These are phyloP conservation scores for Ustilago hordei DNA, from an alignment of 1,284 basidiomycete genomes.

Conservation along the genomic window DNA sequence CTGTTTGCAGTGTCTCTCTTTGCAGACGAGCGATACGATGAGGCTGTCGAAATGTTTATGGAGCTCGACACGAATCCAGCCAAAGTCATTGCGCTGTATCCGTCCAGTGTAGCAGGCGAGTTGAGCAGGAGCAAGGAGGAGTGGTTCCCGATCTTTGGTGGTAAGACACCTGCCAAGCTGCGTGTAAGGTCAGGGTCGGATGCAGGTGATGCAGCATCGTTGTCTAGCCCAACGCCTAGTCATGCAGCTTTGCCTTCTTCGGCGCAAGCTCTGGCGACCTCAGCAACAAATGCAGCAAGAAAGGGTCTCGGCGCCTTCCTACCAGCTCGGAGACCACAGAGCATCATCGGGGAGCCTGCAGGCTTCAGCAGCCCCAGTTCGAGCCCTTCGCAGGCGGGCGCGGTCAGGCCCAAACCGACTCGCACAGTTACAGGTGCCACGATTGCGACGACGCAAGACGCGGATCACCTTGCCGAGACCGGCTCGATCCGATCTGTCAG, in stretches of 20 bases:
- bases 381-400: constrained; percentile 30
- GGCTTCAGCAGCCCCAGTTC: constrained; percentile 32
- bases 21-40: constrained; percentile 77
- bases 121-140: constrained; percentile 77
- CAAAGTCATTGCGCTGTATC: constrained; percentile 90
- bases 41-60: constrained; percentile 87
- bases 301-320: constrained; percentile 62
- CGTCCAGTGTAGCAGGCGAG: constrained; percentile 82
- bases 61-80: constrained; percentile 91
- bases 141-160: constrained; percentile 91
- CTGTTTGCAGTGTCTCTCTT: constrained; percentile 79
- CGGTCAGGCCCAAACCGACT: constrained; percentile 31
- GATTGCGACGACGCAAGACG: constrained; percentile 13
- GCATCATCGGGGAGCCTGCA: constrained; percentile 40
- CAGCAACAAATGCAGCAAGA: constrained; percentile 30
- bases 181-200: constrained; percentile 9
- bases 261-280: constrained; percentile 25
- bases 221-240: constrained; percentile 32
- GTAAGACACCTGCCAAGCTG: constrained; percentile 71
- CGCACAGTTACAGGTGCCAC: constrained; percentile 19
- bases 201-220: constrained; percentile 15
- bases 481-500: constrained; percentile 46
- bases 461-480: constrained; percentile 27
- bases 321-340: constrained; percentile 42
- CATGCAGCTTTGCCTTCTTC: constrained; percentile 19